Base-by-base conservation (phyloP, 441 rosid species). In the Iberis amara region DNA sequence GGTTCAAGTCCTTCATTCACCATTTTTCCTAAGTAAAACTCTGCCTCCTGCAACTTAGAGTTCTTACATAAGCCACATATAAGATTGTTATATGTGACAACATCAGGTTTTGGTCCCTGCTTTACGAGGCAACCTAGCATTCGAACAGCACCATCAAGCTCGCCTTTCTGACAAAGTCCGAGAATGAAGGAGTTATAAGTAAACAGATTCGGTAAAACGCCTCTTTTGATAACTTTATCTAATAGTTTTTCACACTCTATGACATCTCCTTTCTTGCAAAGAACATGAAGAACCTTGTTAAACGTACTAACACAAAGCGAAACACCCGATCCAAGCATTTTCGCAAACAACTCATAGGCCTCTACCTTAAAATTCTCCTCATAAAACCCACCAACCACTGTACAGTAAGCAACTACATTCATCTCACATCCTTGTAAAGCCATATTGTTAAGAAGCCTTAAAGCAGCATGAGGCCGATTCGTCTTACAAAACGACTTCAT, bases 401-500 rank as follows among this genome's bases (percentile, higher is more conserved):
- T 82, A 71, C 99, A 92, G 72, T 73, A 89, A 2, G 84, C 85
- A 64, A 82, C 86, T 11, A 76, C 86, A 73, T 86, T 92, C 46
- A 59, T 50, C 65, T 80, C 79, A 67, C 84, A 85, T 9, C 94
- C 98, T 39, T 76, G 95, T 50, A 74, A 76, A 59, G 81, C 63
- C 85, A 88, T 86, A 70, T 73, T 91, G 26, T 71, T 71, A 41
- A 88, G 87, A 47, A 91, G 89, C 80, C 96, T 82, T 60, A 83
- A 61, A 52, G 94, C 95, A 54, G 85, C 86, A 36, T 69, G 79
- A 65, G 94, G 90, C 73, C 99, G 70, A 64, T 61, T 72, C 5
- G 94, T 82, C 71, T 68, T 80, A 9, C 96, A 89, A 65, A 92
- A 92, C 1, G 96, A 76, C 81, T 92, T 92, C 41, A 89, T 86